Evolutionary conservation across 2,329 filamentous ascomycete genomes (phyloP), one percentile per base, ranked within the genome.

Genomic region (Pseudocercospora crystallina): DNA sequence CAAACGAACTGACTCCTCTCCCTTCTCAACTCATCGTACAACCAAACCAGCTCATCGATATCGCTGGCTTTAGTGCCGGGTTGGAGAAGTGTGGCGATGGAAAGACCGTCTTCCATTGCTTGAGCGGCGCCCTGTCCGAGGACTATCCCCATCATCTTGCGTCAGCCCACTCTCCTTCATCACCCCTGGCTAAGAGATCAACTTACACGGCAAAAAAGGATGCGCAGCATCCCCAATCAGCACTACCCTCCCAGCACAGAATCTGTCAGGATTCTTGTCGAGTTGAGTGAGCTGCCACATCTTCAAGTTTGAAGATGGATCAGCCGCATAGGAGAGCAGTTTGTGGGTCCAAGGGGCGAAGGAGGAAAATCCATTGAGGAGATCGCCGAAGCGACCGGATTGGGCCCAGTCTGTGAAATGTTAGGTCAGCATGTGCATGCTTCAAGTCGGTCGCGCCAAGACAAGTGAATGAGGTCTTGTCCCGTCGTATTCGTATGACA

Each of bases 181-280:
- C 20, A 10, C 2, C 15, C 37, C 14, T 1, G 8, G 12, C n/a
- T 5, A 29, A 32, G 33, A 5, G 14, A 7, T 13, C 12, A 13
- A 49, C 45, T 33, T 29, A 53, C 45, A 53, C 7, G 51, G 84
- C 0, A 83, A 70, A 60, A 87, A 86, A 0, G 85, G 84, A 63
- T 88, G 85, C 0, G 83, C 84, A 0, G 85, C 82, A 63, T 88
- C 85, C 0, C 85, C 85, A 0, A 88, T 65, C 0, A 86, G 64
- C 1, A 76, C 82, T 13, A 86, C 63, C 5, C 72, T 75, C 8
- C 41, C 40, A 15, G 32, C 8, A 11, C 20, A 33, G n/a, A 31
- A 53, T 8, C 29, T 36, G 17, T 42, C 7, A 1, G 68, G 78
- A 1, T 78, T 74, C 0, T 73, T 70, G 4, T 80, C 76, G 79